Conservation (phyloP, 1,139 yeast genomes). For the Taphrina flavorubra region DNA sequence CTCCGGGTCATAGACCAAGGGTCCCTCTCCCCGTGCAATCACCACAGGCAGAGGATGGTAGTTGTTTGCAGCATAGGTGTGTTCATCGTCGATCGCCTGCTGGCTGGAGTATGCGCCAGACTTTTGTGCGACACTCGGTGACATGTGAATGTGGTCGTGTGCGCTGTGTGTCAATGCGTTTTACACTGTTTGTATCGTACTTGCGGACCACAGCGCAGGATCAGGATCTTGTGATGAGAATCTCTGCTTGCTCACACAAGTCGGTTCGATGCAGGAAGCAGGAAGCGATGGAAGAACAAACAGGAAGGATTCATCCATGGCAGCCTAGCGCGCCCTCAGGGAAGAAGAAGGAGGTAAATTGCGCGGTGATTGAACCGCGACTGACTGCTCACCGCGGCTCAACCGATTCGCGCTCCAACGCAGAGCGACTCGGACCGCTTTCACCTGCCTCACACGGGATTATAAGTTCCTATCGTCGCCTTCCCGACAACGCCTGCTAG, state of each 20-base stretch:
- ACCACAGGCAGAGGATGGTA: conserved; percentile 97
- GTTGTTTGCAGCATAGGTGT: conserved; percentile 89
- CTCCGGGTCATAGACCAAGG: conserved; percentile 98
- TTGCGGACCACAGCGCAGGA: too few relatives aligned
- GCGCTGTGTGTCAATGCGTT: too few relatives aligned
- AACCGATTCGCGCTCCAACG: neutral
- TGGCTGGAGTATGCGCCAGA: conserved; percentile 29
- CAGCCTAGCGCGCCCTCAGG: too few relatives aligned
- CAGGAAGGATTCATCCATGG: too few relatives aligned
- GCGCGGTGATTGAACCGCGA: conserved; percentile 32
- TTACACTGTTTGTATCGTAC: too few relatives aligned
- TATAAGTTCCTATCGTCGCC: too few relatives aligned
- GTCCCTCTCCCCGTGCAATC: conserved; percentile 82
- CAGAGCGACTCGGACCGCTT: conserved; percentile 3
- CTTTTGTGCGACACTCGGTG: conserved; percentile 38
- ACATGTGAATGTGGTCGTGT: conserved; percentile 10
- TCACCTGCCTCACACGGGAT: neutral
- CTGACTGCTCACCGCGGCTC: conserved; percentile 14
- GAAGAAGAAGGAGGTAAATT: neutral
- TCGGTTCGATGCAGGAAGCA: too few relatives aligned
- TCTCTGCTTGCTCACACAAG: too few relatives aligned
- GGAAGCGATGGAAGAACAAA: too few relatives aligned
- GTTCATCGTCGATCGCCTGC: conserved; percentile 62
- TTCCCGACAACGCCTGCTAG: too few relatives aligned
- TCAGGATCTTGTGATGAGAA: too few relatives aligned